These are phyloP conservation scores for Talaromyces funiculosus DNA, from an alignment of 2,329 filamentous ascomycete genomes.

Conservation along the genomic window DNA sequence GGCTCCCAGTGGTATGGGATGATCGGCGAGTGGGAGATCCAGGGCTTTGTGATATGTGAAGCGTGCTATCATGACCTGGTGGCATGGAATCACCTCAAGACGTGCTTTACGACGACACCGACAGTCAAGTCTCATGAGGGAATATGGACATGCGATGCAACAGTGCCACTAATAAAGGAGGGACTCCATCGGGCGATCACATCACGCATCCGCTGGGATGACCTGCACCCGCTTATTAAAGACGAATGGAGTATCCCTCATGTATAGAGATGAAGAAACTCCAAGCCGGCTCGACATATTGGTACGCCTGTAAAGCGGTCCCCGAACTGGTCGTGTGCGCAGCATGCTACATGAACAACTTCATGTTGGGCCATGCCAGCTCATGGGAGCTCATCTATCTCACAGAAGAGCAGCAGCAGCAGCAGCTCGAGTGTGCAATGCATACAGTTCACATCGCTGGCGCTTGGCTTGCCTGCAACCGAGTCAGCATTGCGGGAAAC, in stretches of 20 bases:
- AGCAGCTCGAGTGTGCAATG: neutral
- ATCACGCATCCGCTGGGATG: neutral
- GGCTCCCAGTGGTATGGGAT: neutral
- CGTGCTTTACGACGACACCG: constrained; percentile 39
- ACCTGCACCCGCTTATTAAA: neutral
- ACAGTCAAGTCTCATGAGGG: neutral
- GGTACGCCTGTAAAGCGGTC: neutral
- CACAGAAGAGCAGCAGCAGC: neutral
- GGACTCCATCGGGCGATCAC: neutral
- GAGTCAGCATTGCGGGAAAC: neutral
- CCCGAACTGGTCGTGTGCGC: neutral
- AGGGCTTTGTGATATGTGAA: neutral
- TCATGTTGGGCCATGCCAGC: neutral
- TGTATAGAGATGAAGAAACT: neutral
- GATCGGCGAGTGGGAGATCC: neutral
- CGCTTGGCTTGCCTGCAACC: neutral
- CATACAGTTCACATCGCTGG: neutral
- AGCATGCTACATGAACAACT: neutral
- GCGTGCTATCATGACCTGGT: neutral
- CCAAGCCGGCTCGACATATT: neutral
- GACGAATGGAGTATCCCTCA: neutral
- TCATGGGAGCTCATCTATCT: neutral
- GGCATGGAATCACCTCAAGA: constrained; percentile 37
- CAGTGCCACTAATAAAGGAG: neutral
- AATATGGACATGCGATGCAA: neutral